Conservation (phyloP, 495 filamentous ascomycete genomes). For the Penicillium lividum region DNA sequence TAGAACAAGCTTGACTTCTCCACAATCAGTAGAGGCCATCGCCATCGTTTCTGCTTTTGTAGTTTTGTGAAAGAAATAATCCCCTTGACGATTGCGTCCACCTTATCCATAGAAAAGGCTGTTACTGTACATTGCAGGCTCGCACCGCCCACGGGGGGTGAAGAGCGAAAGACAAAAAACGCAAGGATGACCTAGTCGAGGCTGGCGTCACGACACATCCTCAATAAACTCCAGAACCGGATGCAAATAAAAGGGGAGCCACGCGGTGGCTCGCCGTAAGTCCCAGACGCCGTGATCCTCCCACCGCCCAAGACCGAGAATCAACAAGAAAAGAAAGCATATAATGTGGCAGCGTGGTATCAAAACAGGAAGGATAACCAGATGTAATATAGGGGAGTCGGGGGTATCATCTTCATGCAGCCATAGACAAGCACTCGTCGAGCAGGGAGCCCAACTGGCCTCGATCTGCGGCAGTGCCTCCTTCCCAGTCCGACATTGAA, state of each 20-base stretch:
- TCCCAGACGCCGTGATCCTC: conserved; percentile 31
- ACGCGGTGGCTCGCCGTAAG: conserved; percentile 14
- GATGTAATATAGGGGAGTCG: conserved; percentile 13
- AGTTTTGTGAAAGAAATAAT: conserved; percentile 4
- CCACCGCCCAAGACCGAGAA: conserved; percentile 25
- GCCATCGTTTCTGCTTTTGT: conserved; percentile 19
- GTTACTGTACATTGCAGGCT: conserved; percentile 25
- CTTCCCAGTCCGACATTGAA: conserved; percentile 66
- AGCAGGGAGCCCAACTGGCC: conserved; percentile 66
- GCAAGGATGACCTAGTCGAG: conserved; percentile 12
- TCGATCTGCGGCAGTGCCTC: conserved; percentile 60
- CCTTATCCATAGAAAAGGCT: conserved; percentile 10
- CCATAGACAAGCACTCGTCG: conserved; percentile 60
- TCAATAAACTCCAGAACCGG: conserved; percentile 28
- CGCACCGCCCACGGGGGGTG: conserved; percentile 4
- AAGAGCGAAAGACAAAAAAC: conserved; percentile 7
- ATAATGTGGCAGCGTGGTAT: conserved; percentile 17
- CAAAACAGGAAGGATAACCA: conserved; percentile 7
- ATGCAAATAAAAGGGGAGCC: conserved; percentile 25
- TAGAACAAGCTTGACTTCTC: conserved; percentile 32
- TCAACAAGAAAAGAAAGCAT: conserved; percentile 17
- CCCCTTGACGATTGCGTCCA: background rate
- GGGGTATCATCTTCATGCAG: conserved; percentile 34
- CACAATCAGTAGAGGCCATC: conserved; percentile 16
- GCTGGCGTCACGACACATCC: conserved; percentile 17